These are phyloP conservation scores for Eucalyptus pauciflora DNA, from an alignment of 345 rosid species.

Conservation along the genomic window DNA sequence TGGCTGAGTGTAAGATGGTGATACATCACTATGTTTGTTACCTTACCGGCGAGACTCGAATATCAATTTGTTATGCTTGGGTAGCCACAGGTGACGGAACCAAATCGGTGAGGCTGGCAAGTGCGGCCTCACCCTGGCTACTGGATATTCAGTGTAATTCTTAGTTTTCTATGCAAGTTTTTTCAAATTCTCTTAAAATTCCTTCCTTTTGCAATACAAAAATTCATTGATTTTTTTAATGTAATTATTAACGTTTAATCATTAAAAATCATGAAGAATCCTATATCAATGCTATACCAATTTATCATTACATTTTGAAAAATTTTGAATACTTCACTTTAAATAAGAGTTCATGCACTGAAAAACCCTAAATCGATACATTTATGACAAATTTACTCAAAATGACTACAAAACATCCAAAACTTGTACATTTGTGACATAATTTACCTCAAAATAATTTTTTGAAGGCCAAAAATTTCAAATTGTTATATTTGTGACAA, in stretches of 20 bases:
- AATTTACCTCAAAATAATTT: too few species aligned
- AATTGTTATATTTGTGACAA: too few species aligned
- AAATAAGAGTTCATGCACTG: rapidly evolving
- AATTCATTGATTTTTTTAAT: background rate
- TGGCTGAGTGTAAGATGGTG: background rate
- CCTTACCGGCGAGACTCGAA: background rate
- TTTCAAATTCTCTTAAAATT: background rate
- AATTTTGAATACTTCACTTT: background rate
- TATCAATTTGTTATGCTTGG: background rate
- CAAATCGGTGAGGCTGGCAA: background rate
- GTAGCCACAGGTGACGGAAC: background rate
- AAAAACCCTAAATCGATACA: too few species aligned
- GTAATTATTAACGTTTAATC: background rate
- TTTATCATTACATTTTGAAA: background rate
- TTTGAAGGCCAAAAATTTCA: too few species aligned
- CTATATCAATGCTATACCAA: background rate
- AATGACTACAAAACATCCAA: too few species aligned
- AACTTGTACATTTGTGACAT: too few species aligned
- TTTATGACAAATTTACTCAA: too few species aligned
- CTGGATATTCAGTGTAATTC: background rate
- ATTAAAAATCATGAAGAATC: background rate
- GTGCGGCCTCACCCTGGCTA: background rate
- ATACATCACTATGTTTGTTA: background rate
- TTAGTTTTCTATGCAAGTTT: background rate
- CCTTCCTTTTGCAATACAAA: background rate